Conservation (phyloP, 2,329 filamentous ascomycete genomes). For the Colletotrichum limetticola region DNA sequence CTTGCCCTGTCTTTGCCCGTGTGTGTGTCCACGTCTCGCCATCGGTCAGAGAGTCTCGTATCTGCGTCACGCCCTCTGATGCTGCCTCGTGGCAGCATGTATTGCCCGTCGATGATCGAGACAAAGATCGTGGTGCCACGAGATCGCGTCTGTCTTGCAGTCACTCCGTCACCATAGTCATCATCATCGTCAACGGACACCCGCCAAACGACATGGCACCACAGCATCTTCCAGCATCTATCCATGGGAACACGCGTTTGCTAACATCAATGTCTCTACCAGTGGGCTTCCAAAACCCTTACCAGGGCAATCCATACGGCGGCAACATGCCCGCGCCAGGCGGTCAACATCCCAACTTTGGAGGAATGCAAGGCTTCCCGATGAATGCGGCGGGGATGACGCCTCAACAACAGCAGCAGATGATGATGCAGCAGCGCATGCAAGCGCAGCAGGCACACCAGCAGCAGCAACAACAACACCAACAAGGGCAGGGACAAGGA, state of each 20-base stretch:
- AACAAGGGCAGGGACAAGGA: slow-evolving; percentile 50
- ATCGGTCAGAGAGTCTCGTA: slow-evolving; percentile 7
- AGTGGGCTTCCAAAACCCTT: slow-evolving; percentile 71
- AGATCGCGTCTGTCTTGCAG: not conserved
- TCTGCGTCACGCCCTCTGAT: slow-evolving; percentile 16
- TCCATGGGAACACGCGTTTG: slow-evolving; percentile 38
- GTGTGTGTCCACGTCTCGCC: slow-evolving; percentile 12
- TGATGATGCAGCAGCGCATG: slow-evolving; percentile 41
- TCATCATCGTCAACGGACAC: not conserved
- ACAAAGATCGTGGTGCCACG: not conserved
- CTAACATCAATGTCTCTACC: slow-evolving; percentile 43
- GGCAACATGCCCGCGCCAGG: slow-evolving; percentile 60
- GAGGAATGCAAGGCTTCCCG: slow-evolving; percentile 60
- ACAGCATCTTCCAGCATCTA: slow-evolving; percentile 33
- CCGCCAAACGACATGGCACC: not conserved
- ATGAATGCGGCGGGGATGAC: slow-evolving; percentile 66
- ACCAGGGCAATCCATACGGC: slow-evolving; percentile 67
- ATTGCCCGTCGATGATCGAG: not conserved
- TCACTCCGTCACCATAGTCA: not conserved
- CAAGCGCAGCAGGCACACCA: slow-evolving; percentile 40
- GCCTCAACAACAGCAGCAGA: slow-evolving; percentile 45
- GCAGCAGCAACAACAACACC: slow-evolving; percentile 47
- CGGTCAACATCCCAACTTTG: slow-evolving; percentile 64
- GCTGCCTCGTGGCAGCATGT: slow-evolving; percentile 15
- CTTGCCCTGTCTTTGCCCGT: slow-evolving; percentile 37